Percentiles rank a stretch among this genome's conserved stretches.
phyloP scores from a whole-genome alignment of 805 yeast genomes.

The Nakazawaea wyomingensis region DNA sequence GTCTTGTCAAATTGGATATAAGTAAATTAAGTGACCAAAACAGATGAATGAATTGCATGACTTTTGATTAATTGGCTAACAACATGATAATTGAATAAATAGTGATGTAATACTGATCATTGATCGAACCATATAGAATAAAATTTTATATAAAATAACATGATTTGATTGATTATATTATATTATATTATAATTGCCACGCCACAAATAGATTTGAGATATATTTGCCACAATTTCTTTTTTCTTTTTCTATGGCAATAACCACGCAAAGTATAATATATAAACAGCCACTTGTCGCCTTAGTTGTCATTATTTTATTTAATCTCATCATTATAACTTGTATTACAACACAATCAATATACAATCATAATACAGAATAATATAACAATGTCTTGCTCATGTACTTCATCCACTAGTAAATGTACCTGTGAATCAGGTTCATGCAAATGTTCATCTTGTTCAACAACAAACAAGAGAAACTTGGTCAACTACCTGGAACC shows the following conservation, averaged over 20 bases:
- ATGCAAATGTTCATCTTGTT: constrained; percentile 8
- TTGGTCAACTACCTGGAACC: constrained; percentile 7
- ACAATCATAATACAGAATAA: background rate
- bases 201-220: background rate
- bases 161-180: too few species aligned
- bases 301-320: background rate
- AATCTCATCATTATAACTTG: too few species aligned
- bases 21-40: too few species aligned
- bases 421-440: constrained; percentile 9
- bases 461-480: constrained; percentile 6
- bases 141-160: too few species aligned
- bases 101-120: too few species aligned
- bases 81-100: too few species aligned
- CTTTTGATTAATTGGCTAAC: too few species aligned
- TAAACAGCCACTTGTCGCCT: background rate
- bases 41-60: too few species aligned
- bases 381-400: constrained; percentile 9
- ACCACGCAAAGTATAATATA: background rate
- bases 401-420: constrained; percentile 2
- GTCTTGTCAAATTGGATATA: too few species aligned
- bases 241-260: background rate
- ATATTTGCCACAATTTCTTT: background rate
- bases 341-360: background rate
- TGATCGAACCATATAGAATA: too few species aligned
- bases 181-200: background rate